Evolutionary conservation across 2,329 filamentous ascomycete genomes (phyloP), one percentile per base, ranked within the genome.

Genomic region (Penicillium sp.): DNA sequence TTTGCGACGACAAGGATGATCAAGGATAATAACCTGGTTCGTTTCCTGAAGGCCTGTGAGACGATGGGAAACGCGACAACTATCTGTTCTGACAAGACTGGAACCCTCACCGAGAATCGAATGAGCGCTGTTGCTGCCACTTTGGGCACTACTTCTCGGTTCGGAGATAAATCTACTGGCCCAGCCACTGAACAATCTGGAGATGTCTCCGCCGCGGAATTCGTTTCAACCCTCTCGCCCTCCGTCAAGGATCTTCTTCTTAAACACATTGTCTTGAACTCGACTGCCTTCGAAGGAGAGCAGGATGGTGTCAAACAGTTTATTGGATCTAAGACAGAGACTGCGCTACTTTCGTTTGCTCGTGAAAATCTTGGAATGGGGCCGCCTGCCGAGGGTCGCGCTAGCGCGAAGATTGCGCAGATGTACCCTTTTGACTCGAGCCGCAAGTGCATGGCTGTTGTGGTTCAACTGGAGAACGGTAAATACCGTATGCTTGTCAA

Each of bases 301-400:
- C 80, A 84, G 44, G 81, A 86, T 43, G 86, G 86, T 31, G 77
- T 80, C 19, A 74, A 72, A 35, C 77, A 82, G 0, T 92, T 90
- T 63, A 82, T 91, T 60, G 89, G 89, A 29, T 91, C 89, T 5
- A 91, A 91, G 74, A 92, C 89, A 0, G 89, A 92, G 69, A 90
- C 88, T 4, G 89, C 89, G 22, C 78, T 92, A 13, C 80, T 92
- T n/a, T 79, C 80, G 24, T 90, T 91, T 68, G 86, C 87, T 21
- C 81, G 83, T 48, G 84, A 89, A 48, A 79, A 85, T 66, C 77
- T 91, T 14, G 87, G 81, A 43, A 86, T 91, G 79, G 83, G 82
- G 6, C 79, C 82, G 0, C 74, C 90, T 16, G 77, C 77, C 47
- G 80, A 86, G 59, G 86, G 87, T 64, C 81, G 88, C 19, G 80